Percentiles rank a stretch among this genome's conserved stretches.
These are phyloP conservation scores for Saururus chinensis DNA, from an alignment of 164 flowering plant species.

Conservation along the genomic window DNA sequence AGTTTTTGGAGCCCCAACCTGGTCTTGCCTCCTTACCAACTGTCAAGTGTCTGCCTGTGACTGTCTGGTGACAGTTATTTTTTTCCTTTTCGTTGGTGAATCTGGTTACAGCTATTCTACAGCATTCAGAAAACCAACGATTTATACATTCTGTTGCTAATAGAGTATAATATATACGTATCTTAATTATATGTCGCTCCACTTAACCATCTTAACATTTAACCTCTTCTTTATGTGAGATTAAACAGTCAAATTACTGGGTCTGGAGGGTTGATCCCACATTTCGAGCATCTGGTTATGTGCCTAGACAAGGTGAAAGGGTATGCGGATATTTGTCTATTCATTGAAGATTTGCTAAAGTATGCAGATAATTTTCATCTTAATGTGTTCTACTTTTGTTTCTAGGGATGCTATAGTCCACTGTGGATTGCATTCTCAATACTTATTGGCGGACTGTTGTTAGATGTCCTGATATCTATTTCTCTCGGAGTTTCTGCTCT, in stretches of 20 bases:
- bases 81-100: no score
- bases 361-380: neutral
- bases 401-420: constrained; percentile 60
- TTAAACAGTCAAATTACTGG: constrained; percentile 54
- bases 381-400: neutral
- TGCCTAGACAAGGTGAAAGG: constrained; percentile 34
- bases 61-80: no score
- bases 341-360: neutral
- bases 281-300: constrained; percentile 18
- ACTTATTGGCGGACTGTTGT: constrained; percentile 60
- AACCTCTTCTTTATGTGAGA: neutral
- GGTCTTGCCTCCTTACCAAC: no score
- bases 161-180: no score
- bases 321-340: constrained; percentile 19
- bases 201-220: neutral
- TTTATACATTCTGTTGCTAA: no score
- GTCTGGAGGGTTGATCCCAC: constrained; percentile 62
- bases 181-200: neutral
- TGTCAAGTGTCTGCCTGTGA: no score
- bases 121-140: no score
- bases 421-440: constrained; percentile 77
- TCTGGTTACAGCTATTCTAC: no score
- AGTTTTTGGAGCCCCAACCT: no score
- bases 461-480: constrained; percentile 70
- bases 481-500: constrained; percentile 77